Percentiles rank a stretch among this genome's conserved stretches.
phyloP scores from a whole-genome alignment of 345 rosid genomes.

The Euphorbia lathyris region DNA sequence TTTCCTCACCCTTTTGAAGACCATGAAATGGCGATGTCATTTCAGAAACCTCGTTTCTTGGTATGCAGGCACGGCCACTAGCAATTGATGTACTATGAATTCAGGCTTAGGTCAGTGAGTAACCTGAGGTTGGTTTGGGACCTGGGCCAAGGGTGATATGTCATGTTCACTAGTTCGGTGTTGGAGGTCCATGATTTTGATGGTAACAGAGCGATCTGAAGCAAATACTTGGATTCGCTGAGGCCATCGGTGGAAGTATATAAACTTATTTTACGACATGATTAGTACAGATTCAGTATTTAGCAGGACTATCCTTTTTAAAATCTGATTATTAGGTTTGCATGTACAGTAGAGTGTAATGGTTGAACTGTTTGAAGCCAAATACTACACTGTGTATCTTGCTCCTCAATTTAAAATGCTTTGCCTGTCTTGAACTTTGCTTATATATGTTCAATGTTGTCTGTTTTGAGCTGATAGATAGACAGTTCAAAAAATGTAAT shows the following conservation, averaged over 20 bases:
- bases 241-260: not conserved
- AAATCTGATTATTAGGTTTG: not conserved
- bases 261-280: not conserved
- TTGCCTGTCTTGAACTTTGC: too few relatives aligned
- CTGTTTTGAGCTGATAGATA: too few relatives aligned
- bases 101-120: not conserved
- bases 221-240: not conserved
- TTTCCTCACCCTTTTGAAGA: not conserved
- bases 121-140: not conserved
- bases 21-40: not conserved
- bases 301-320: not conserved
- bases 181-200: conserved; percentile 11
- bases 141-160: not conserved
- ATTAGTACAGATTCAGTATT: not conserved
- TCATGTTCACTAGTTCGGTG: not conserved
- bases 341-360: not conserved
- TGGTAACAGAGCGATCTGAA: not conserved
- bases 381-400: too few relatives aligned
- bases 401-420: too few relatives aligned
- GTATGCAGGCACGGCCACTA: not conserved
- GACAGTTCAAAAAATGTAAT: too few relatives aligned
- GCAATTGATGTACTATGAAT: not conserved
- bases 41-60: not conserved
- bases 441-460: too few relatives aligned
- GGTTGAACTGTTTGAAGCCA: not conserved